Base-by-base conservation (phyloP, 441 rosid species). In the Sinapis alba region DNA sequence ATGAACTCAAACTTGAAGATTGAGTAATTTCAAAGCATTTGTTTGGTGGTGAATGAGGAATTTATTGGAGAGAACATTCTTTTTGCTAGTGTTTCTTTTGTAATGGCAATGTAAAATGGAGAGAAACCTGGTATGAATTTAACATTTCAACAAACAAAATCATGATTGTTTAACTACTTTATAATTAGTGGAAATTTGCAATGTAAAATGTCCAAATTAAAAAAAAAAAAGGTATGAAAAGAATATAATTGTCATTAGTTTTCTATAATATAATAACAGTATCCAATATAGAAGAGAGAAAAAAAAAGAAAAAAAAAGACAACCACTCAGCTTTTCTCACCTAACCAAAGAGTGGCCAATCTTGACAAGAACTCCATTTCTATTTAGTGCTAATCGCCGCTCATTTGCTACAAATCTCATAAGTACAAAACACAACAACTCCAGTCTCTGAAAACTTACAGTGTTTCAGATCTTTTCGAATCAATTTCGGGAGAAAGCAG, bases 301-400 rank as follows among this genome's bases (percentile, higher is more conserved):
- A 24, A 23, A 3, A n/a, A n/a, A n/a, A 36, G 18, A 13, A 16
- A 11, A 53, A 71, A 21, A 41, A 13, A 28, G 12, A 77, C 67
- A 20, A 65, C 74, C 75, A 66, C 45, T 45, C 71, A 66, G 11
- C 15, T 41, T 51, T 54, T 61, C 61, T 53, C 38, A 78, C 81
- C 81, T 61, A 78, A 78, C 81, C 19, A 56, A 56, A 4, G 65
- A 72, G 77, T 72, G 65, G 70, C 74, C 78, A 72, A 23, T 73
- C 73, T 72, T 62, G 81, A 78, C 74, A 54, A 30, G 1, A 16
- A 15, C 36, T 45, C 21, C 16, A 62, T 24, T 69, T 15, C 7
- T 41, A 36, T 0, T 50, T 72, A 73, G 80, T 77, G 73, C 64
- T 62, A 71, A 71, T 77, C 80, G 20, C 69, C 60, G 30, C 56